Percentiles rank a stretch among this genome's conserved stretches.
Evolutionary conservation across 345 rosid genomes (phyloP).

Genomic region (Populus tremula): DNA sequence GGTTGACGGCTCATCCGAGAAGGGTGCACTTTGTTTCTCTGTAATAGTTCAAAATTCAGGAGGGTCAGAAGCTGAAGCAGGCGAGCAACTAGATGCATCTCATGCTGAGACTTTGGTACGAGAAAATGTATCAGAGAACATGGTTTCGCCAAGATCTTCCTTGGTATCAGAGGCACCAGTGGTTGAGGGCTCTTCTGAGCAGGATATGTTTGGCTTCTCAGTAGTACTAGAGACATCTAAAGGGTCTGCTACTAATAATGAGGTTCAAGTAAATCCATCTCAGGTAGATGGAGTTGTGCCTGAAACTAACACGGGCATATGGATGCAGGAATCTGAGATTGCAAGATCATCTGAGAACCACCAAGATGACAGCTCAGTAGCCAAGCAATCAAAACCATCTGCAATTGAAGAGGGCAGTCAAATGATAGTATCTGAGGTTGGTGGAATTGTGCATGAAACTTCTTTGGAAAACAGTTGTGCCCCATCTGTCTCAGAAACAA

Average conservation of each 20-base stretch:
- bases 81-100: not conserved
- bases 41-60: not conserved
- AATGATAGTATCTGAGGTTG: not conserved
- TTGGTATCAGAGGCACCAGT: not conserved
- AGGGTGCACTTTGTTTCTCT: slow-evolving; percentile 9
- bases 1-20: slow-evolving; percentile 1
- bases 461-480: not conserved
- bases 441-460: slow-evolving; percentile 1
- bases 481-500: not conserved
- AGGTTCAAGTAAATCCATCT: not conserved
- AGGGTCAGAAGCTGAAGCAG: not conserved
- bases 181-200: not conserved
- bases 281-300: not conserved
- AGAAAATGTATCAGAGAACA: slow-evolving; percentile 1
- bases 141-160: not conserved
- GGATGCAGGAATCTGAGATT: slow-evolving; percentile 1
- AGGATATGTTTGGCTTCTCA: not conserved
- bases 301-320: not conserved
- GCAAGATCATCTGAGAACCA: not conserved
- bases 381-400: slow-evolving; percentile 6
- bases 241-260: not conserved
- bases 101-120: not conserved
- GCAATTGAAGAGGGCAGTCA: not conserved
- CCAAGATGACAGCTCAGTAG: not conserved
- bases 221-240: not conserved